Evolutionary conservation across 441 rosid genomes (phyloP), one percentile per base, ranked within the genome.

Genomic region (Isatis lusitanica): DNA sequence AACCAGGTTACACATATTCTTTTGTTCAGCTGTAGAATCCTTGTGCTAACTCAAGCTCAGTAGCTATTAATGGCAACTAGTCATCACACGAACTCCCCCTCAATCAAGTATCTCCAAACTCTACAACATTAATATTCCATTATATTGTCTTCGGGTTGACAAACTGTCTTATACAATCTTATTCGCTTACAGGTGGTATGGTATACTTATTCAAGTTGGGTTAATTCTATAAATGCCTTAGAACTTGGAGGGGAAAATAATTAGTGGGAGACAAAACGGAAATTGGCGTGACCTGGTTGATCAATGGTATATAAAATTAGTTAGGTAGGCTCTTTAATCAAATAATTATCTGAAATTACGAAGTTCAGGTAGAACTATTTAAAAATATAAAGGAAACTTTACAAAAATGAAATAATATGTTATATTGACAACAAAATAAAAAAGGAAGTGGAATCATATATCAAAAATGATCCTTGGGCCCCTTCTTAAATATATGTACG

Each of bases 241-340:
- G 16, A 71, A 52, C 38, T 17, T 63, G 15, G 21, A 18, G 55
- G 24, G 40, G 9, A 10, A 57, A 55, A 26, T 73, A 64, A 7
- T 44, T 63, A 64, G 71, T 64, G 76, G 76, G 65, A 35, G 50
- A 64, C 76, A 73, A 44, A 73, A 72, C 15, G 48, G 39, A 43
- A 21, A 4, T 18, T 26, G 48, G 56, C 48, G 64, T 64, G 57
- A 33, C 64, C 56, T 18, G 9, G 28, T 72, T 56, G 38, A 63
- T 40, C 28, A 62, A 52, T 61, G 68, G n/a, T 60, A 38, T 11
- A 24, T 52, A 53, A 1, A 13, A 16, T 50, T 61, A 46, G 40
- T 70, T 36, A 46, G 47, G 66, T 36, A n/a, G 38, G 16, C 39
- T 4, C 66, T 57, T 58, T 13, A 33, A 47, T 59, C 40, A 10